A percentile compares a stretch with the other conserved stretches of the same genome.
phyloP scores from a whole-genome alignment of 495 filamentous ascomycete species.

The Friedmanniomyces simplex region DNA sequence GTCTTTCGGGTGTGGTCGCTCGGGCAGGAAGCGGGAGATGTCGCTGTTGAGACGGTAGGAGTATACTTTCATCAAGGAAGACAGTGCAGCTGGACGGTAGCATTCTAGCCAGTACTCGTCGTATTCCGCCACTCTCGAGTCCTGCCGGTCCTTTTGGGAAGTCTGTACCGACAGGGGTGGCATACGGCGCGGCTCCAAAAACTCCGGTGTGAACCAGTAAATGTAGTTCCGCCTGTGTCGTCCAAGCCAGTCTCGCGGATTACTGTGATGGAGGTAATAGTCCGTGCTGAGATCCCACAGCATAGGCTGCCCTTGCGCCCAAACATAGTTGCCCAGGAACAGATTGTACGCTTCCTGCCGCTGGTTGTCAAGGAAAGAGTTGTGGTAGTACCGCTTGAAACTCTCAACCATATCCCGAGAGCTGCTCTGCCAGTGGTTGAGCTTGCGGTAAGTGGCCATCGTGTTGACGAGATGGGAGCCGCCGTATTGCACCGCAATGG shows the following conservation, averaged over 20 bases:
- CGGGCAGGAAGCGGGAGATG: slow-evolving; percentile 58
- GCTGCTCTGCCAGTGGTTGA: slow-evolving; percentile 96
- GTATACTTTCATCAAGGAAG: slow-evolving; percentile 81
- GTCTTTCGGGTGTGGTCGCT: slow-evolving; percentile 48
- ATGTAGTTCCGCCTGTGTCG: slow-evolving; percentile 62
- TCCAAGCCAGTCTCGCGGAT: slow-evolving; percentile 62
- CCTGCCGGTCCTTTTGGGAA: slow-evolving; percentile 32
- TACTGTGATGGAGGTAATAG: slow-evolving; percentile 88
- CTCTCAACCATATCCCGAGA: slow-evolving; percentile 98
- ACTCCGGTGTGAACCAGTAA: slow-evolving; percentile 74
- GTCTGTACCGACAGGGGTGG: slow-evolving; percentile 31
- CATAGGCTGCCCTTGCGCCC: slow-evolving; percentile 83
- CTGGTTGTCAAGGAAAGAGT: slow-evolving; percentile 92
- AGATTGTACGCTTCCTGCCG: slow-evolving; percentile 97
- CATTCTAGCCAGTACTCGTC: slow-evolving; percentile 99
- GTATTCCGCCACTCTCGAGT: slow-evolving; percentile 45
- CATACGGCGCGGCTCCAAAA: slow-evolving; percentile 44
- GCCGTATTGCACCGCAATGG: slow-evolving; percentile 94
- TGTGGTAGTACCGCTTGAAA: slow-evolving; percentile 98
- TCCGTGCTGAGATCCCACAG: slow-evolving; percentile 94
- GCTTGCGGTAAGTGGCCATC: slow-evolving; percentile 97
- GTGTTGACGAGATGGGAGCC: slow-evolving; percentile 97
- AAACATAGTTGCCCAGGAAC: slow-evolving; percentile 95
- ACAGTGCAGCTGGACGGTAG: slow-evolving; percentile 76
- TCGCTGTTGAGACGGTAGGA: slow-evolving; percentile 83